phyloP scores from a whole-genome alignment of 768 basidiomycete genomes.

The Rubroboletus pulcherrimus region DNA sequence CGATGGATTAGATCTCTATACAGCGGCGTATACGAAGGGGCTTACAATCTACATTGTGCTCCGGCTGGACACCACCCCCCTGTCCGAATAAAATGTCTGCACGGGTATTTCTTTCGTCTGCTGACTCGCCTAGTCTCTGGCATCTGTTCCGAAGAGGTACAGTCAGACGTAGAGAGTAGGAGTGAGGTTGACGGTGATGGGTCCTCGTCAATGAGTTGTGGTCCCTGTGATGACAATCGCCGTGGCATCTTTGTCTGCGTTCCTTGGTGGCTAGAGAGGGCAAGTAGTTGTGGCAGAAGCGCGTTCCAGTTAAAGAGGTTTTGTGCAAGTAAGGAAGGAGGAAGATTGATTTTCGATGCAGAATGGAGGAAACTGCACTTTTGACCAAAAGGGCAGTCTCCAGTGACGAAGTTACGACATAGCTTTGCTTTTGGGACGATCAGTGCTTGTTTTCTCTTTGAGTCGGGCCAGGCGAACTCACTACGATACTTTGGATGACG shows the following conservation, averaged over 20 bases:
- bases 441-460: neutral
- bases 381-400: slow-evolving; percentile 36
- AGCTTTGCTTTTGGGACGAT: slow-evolving; percentile 30
- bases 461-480: slow-evolving; percentile 17
- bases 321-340: slow-evolving; percentile 15
- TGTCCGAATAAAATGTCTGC: slow-evolving; percentile 40
- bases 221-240: slow-evolving; percentile 7
- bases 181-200: slow-evolving; percentile 19
- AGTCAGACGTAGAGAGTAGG: slow-evolving; percentile 22
- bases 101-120: slow-evolving; percentile 34
- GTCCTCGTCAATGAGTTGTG: slow-evolving; percentile 18
- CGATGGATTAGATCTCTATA: neutral
- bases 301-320: slow-evolving; percentile 16
- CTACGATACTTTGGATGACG: slow-evolving; percentile 31
- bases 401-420: slow-evolving; percentile 35
- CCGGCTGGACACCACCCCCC: slow-evolving; percentile 42
- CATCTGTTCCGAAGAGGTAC: slow-evolving; percentile 10
- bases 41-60: slow-evolving; percentile 41
- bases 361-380: slow-evolving; percentile 40
- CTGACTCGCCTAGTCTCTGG: neutral
- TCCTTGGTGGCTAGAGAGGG: slow-evolving; percentile 7
- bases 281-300: slow-evolving; percentile 14
- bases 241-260: neutral
- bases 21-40: neutral
- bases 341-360: slow-evolving; percentile 3